Evolutionary conservation across 495 filamentous ascomycete species (phyloP), one percentile per base, ranked within the genome.

Genomic region (Penicillium turbatum): DNA sequence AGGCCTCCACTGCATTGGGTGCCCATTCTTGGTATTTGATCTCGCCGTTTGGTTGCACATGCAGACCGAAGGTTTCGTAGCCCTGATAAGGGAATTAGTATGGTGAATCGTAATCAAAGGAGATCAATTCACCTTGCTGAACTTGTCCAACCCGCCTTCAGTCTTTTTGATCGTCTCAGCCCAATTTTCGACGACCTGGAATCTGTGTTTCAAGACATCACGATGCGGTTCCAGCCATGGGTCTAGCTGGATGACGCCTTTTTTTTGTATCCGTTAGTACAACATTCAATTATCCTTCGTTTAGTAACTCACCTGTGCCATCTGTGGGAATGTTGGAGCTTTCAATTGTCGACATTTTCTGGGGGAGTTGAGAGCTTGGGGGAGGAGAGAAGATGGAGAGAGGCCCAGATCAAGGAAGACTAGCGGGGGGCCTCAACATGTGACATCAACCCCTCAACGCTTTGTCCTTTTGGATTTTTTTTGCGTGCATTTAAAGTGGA

Each of bases 11-110:
- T 46, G 89, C 92, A 74, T 89, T 92, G 43, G 93, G 92, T 2
- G 93, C 93, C 93, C 93, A 98, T 82, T 98, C 93, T 59, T 88
- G 82, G 72, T 98, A 98, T 39, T 74, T 78, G 60, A 98, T 90
- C 68, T 92, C 89, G 59, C 88, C 86, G 61, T 96, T 86, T 10
- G 84, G 77, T 57, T 82, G 76, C 48, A 88, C 82, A 63, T 86
- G 86, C 67, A 98, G 79, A 43, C 93, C 93, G 68, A 86, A 96
- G 49, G 72, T 83, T 66, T 97, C 91, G 51, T 84, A 87, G 30
- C 93, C 92, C 87, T 60, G 39, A 26, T 45, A 41, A 38, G 15
- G 11, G 13, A 1, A 29, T 48, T 40, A 53, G 31, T 32, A 24
- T 7, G 13, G 13, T 12, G 16, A 12, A 37, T 0, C 30, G 6